Evolutionary conservation across 345 rosid genomes (phyloP), one percentile per base, ranked within the genome.

Genomic region (Eucalyptus polybractea): DNA sequence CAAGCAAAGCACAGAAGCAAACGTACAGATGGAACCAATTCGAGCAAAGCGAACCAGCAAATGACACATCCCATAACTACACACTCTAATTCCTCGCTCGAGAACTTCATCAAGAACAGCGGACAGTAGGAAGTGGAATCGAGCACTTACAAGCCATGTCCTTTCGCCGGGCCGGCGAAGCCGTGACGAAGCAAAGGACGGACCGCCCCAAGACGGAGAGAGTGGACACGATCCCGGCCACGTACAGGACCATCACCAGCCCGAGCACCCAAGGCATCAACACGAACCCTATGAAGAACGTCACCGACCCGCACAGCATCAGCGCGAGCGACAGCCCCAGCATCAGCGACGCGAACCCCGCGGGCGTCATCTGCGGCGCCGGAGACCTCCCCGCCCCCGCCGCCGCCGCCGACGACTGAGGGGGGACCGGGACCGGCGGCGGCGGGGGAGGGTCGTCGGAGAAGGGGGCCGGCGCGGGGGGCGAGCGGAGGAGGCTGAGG

Each of bases 201-300:
- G 96, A 93, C 86, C 96, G 95, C 5, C 96, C 96, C 29, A 95
- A 87, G 93, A 95, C 88, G 49, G 99, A 96, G 88, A 98, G 90
- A 16, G 94, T 87, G 10, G 99, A 94, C 25, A 98, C 95, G 86
- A 96, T 87, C 50, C 98, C 99, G 6, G 94, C 99, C 67, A 97
- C 95, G 80, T 96, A 97, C 54, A 97, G 92, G 87, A 95, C 89
- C 96, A 95, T 90, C 12, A 96, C 89, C 88, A 98, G 93, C 88
- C 97, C 97, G 6, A 98, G 60, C 80, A 97, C 95, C 99, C 99
- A 98, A 4, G 99, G 99, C 98, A 98, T 94, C 95, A 98, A 87
- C 90, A 98, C 91, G 87, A 98, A 95, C 1, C 99, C 99, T 33
- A 98, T 94, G 88, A 98, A 97, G 93, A 98, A 97, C 80, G 99